Evolutionary conservation across 805 yeast genomes (phyloP).

Genomic region (Millerago galiae): DNA sequence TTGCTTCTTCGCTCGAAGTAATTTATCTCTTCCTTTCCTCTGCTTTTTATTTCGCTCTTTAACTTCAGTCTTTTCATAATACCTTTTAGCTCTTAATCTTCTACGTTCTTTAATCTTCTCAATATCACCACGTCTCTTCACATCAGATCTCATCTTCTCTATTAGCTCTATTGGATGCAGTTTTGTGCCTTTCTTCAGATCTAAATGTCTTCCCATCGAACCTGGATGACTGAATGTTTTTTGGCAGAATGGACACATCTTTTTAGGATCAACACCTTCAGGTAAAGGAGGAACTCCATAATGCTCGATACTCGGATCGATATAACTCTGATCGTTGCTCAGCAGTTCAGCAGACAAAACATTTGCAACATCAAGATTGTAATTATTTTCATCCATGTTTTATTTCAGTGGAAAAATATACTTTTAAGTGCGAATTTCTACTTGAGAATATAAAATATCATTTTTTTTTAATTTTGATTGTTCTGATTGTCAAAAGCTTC

Average conservation of each 20-base stretch:
- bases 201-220: constrained; percentile 54
- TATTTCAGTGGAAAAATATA: no score
- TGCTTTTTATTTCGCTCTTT: constrained; percentile 38
- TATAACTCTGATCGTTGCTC: constrained; percentile 4
- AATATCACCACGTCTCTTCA: constrained; percentile 45
- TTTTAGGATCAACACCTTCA: constrained; percentile 28
- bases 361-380: constrained; percentile 14
- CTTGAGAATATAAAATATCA: no score
- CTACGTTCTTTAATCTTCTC: constrained; percentile 35
- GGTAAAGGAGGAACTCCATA: constrained; percentile 19
- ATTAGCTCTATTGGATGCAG: constrained; percentile 46
- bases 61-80: constrained; percentile 43
- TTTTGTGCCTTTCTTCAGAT: constrained; percentile 45
- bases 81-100: constrained; percentile 33
- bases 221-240: constrained; percentile 51
- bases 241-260: constrained; percentile 45
- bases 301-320: constrained; percentile 8
- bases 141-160: constrained; percentile 39
- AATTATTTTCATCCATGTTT: neutral
- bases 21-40: constrained; percentile 38
- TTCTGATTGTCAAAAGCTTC: neutral
- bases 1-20: constrained; percentile 33
- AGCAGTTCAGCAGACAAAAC: constrained; percentile 10
- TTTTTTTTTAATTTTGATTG: neutral
- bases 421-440: no score